Evolutionary conservation across 2,329 filamentous ascomycete genomes (phyloP), one percentile per base, ranked within the genome.

Genomic region (Daldinia sp.): DNA sequence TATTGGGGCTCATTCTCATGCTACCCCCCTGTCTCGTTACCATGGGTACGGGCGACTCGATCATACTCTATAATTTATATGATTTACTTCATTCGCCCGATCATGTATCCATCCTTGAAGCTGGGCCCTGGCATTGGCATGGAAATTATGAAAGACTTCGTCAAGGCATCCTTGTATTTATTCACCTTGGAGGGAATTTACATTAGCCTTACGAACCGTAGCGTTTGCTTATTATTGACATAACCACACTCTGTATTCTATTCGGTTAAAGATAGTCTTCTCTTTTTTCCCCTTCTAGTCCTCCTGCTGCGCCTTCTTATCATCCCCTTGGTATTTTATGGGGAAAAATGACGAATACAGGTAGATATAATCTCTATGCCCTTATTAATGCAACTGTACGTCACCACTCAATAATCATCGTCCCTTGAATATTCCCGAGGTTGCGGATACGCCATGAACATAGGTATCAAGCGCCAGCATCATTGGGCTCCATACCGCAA

Each of bases 21-120:
- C n/a, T 55, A 11, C 35, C 48, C 53, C 53, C 51, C 48, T 47
- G 59, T 58, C 15, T 41, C 47, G 23, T 5, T 49, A 39, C 53
- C 52, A 32, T 57, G 27, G 39, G 47, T 21, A 10, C 17, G 58
- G 52, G 15, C 2, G 50, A 9, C 5, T 9, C 21, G 47, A 61
- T 52, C 52, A 32, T 48, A 39, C 30, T 32, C 48, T 15, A 11
- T 23, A 39, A 39, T 52, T 19, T 29, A 5, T 15, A 2, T 21
- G n/a, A 3, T 9, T 30, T 15, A 27, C 15, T 10, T n/a, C 3
- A 45, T 53, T 58, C 11, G 4, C 37, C 15, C 15, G 17, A 27
- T 43, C 7, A 19, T 1, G 15, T 27, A 11, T 19, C 3, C 1
- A 4, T 29, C 1, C 4, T 27, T 10, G 2, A 3, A 9, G 9